Base-by-base conservation (phyloP, 768 basidiomycete species). In the Tulasnella sp. region DNA sequence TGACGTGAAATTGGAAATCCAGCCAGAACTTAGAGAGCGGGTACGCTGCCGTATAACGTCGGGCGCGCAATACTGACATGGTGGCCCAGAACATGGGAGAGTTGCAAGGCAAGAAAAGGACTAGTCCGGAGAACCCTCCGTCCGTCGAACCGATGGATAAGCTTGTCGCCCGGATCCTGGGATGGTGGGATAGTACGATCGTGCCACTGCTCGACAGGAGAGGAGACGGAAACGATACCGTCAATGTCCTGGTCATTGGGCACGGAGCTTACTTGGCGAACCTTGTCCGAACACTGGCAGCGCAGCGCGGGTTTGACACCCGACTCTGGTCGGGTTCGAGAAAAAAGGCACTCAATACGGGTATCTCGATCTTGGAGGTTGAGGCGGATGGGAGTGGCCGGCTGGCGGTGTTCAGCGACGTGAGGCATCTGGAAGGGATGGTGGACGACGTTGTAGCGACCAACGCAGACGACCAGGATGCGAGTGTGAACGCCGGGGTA, bases 181-280 rank as follows among this genome's bases (percentile, higher is more conserved):
- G 36, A 8, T 60, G 46, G 37, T 60, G 59, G 59, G 59, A 36
- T 48, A 5, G 7, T 31, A 27, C 37, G 6, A 19, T 48, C 27
- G 6, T 60, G 23, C 40, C 46, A 23, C 31, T 52, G 35, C n/a
- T n/a, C n/a, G n/a, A n/a, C n/a, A n/a, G n/a, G n/a, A n/a, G n/a
- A n/a, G n/a, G n/a, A n/a, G n/a, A n/a, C n/a, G 19, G 21, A 48
- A 2, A 25, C 29, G 27, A 43, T 29, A 12, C 9, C 8, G 50
- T 36, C 14, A 40, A 45, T 7, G 21, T 60, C 43, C 59, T 60
- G 5, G 54, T 56, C 32, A 40, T 60, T 11, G 37, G 46, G n/a
- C 59, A 60, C 19, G 54, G 59, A 8, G 42, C 53, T 14, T 60
- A 41, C 25, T 45, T 60, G 35, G 35, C 54, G 5, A 56, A 34